Percentiles rank a stretch among this genome's conserved stretches.
Evolutionary conservation across 106 monocot genomes (phyloP).

Genomic region (Vanilla planifolia): DNA sequence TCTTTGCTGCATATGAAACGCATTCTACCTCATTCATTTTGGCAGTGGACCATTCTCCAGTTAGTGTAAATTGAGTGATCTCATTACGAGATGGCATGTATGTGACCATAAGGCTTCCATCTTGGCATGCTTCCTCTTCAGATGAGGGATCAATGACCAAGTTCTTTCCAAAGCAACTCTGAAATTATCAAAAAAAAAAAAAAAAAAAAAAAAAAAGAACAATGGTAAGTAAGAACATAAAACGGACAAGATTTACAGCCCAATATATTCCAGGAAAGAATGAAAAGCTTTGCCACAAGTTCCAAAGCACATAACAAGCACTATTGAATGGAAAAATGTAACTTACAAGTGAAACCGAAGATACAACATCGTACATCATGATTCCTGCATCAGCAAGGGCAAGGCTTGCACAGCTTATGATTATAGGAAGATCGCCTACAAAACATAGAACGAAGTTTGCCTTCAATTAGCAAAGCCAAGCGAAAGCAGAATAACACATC

Average conservation of each 20-base stretch:
- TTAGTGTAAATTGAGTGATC: slow-evolving; percentile 78
- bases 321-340: neutral
- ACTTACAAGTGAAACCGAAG: slow-evolving; percentile 88
- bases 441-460: neutral
- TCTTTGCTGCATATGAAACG: neutral
- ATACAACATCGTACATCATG: slow-evolving; percentile 91
- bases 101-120: slow-evolving; percentile 71
- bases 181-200: neutral
- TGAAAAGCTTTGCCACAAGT: too few species aligned
- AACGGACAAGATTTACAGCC: too few species aligned
- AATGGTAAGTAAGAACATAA: neutral
- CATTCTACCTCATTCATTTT: slow-evolving; percentile 66
- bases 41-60: slow-evolving; percentile 86
- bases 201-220: neutral
- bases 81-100: slow-evolving; percentile 80
- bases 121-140: slow-evolving; percentile 84
- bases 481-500: too few species aligned
- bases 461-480: neutral
- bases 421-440: slow-evolving; percentile 87
- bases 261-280: too few species aligned
- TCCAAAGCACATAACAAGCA: too few species aligned
- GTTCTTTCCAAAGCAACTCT: slow-evolving; percentile 78
- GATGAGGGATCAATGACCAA: slow-evolving; percentile 76
- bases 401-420: slow-evolving; percentile 92
- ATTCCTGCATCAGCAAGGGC: slow-evolving; percentile 98